Base-by-base conservation (phyloP, 805 yeast species). In the Kazachstania taianensis region DNA sequence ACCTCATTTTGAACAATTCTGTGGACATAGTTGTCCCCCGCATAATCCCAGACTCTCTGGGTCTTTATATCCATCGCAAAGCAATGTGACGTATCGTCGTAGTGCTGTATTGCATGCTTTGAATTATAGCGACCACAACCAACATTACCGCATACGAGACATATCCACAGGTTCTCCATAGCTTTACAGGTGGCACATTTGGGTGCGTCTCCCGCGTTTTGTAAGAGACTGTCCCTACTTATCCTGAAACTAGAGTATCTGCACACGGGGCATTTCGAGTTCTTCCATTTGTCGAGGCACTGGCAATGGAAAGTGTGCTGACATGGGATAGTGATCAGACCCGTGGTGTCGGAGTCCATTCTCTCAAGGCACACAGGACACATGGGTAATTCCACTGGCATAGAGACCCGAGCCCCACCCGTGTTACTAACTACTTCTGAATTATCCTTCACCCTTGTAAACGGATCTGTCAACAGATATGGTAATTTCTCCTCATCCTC, bases 1-100 rank as follows among this genome's bases (percentile, higher is more conserved):
- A 79, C 68, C 53, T 82, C 87, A 56, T 83, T 85, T 41, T 86
- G 84, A 4, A 86, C 70, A 29, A 86, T 61, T 33, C 96, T 59
- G 56, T 86, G 96, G 7, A 86, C 96, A 55, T 86, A 86, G 44
- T 75, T 77, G 53, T 86, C 96, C 2, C 87, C 87, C 0, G 87
- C 86, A 54, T 86, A 86, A 55, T 86, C 96, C 96, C 96, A 86
- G 1, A 86, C 94, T 28, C 96, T 65, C 41, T 86, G 92, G 0
- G 94, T 73, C 8, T 67, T 59, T 31, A 83, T 64, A 50, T 86
- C 95, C 94, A 86, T 85, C 0, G 95, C 81, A 61, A 83, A 86
- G 48, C 94, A 82, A 56, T 86, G 96, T 5, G 80, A 77, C 0
- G 94, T 79, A 7, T 66, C 65, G 13, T 77, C 73, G 54, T 73